Percentiles rank a stretch among this genome's conserved stretches.
Conservation (phyloP, 345 rosid species). For the Erodium maritimum region DNA sequence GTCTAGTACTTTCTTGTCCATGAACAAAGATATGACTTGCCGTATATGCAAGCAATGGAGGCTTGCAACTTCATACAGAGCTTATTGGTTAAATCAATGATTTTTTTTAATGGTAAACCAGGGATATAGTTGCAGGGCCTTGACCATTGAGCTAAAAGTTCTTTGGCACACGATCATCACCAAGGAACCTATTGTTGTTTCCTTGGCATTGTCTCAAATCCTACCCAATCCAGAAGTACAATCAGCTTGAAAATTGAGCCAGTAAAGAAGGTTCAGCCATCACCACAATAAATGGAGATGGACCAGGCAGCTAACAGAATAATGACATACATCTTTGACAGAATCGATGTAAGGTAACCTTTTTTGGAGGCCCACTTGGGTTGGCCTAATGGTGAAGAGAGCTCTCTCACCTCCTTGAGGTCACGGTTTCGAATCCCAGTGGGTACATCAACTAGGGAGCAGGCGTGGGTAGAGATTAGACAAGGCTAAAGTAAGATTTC, state of each 20-base stretch:
- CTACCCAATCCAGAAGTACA: not conserved
- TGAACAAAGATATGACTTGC: not conserved
- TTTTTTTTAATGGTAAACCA: not conserved
- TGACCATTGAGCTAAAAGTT: not conserved
- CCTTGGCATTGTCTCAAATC: not conserved
- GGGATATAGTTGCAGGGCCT: not conserved
- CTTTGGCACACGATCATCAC: not conserved
- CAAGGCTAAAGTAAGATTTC: too few species aligned
- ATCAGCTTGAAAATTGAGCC: not conserved
- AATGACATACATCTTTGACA: not conserved
- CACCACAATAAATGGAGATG: not conserved
- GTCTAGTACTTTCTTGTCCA: too few species aligned
- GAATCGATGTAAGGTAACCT: not conserved
- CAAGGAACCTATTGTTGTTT: not conserved
- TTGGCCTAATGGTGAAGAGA: too few species aligned
- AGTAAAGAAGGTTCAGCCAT: not conserved
- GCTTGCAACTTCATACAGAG: not conserved
- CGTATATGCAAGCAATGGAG: not conserved
- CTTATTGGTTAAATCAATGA: not conserved
- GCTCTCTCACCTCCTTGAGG: too few species aligned
- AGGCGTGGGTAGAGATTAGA: too few species aligned
- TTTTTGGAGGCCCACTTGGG: too few species aligned
- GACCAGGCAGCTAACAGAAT: not conserved
- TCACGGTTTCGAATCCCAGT: too few species aligned
- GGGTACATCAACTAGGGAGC: too few species aligned